Conservation (phyloP, 495 filamentous ascomycete genomes). For the Penicillium angulare region DNA sequence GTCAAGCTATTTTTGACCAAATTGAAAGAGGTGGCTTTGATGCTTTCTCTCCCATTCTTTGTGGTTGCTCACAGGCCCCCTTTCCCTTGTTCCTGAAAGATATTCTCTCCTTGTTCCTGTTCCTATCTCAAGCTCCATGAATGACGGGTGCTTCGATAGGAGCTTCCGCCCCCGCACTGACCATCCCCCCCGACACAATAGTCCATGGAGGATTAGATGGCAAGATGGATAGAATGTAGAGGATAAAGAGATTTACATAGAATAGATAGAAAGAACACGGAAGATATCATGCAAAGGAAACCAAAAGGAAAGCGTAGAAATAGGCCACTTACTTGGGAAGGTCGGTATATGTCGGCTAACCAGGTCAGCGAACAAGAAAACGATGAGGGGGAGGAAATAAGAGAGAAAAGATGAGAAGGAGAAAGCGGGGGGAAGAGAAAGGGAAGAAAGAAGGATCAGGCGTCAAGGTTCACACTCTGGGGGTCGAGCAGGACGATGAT, state of each 20-base stretch:
- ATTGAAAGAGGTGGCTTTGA: neutral
- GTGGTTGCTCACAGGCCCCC: neutral
- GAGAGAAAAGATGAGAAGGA: constrained; percentile 11
- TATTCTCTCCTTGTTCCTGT: neutral
- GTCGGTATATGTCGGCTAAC: constrained; percentile 56
- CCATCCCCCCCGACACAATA: constrained; percentile 18
- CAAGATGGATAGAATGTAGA: constrained; percentile 5
- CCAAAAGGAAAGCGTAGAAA: constrained; percentile 6
- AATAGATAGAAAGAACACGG: constrained; percentile 5
- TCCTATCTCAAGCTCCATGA: neutral
- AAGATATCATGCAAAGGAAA: neutral
- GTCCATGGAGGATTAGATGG: neutral
- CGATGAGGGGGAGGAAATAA: constrained; percentile 4
- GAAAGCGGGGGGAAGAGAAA: constrained; percentile 22
- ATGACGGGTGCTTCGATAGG: constrained; percentile 1
- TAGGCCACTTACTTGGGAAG: constrained; percentile 50
- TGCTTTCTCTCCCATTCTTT: neutral
- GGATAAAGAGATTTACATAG: constrained; percentile 8
- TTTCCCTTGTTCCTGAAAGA: neutral
- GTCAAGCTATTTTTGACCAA: constrained; percentile 1
- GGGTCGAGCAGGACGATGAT: constrained; percentile 19
- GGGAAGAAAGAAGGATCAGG: constrained; percentile 25
- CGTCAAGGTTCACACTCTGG: constrained; percentile 21
- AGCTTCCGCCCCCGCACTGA: constrained; percentile 28
- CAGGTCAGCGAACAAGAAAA: constrained; percentile 24